Evolutionary conservation across 2,329 filamentous ascomycete species (phyloP), one percentile per base, ranked within the genome.

Genomic region (Sarocladium brachiariae): DNA sequence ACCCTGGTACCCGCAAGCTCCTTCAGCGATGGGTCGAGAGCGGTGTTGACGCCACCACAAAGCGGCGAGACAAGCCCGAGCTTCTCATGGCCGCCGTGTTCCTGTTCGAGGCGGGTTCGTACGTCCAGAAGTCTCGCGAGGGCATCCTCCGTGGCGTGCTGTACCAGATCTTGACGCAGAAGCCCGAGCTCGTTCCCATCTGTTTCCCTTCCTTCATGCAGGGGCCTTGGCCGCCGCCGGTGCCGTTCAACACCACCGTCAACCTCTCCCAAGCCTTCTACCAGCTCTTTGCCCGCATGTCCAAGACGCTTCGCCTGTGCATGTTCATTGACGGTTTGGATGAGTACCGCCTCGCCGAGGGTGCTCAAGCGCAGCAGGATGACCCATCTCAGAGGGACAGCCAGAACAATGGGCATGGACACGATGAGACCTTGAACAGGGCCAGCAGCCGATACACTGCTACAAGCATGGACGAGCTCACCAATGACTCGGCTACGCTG

Each of bases 41-140:
- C 43, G 43, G 43, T 16, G 27, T 47, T n/a, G 27, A 30, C 24
- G 25, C 43, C 5, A 31, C 5, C 24, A 47, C 27, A 16, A 47
- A 47, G 25, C 11, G 27, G 16, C 31, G 48, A 0, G 16, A 48
- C 0, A 50, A 50, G 2, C 45, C 43, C 5, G 25, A 49, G 9
- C 37, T 65, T 9, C 46, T 64, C 1, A 55, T 60, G 10, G 61
- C 60, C 0, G 57, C 39, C 4, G 65, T 64, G 45, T 72, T 63
- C 56, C 70, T 70, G 48, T 70, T 65, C 65, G 59, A 54, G 18
- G 43, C 59, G 0, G 68, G 69, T 0, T 56, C 53, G 0, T 4
- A 41, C 0, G 34, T 65, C 19, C 66, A 74, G 47, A 66, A 59
- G 50, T 67, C 66, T 0, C 54, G 61, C 3, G 52, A 61, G 8